Evolutionary conservation across 305 asterid species (phyloP).

Genomic region (Ilex paraguariensis): DNA sequence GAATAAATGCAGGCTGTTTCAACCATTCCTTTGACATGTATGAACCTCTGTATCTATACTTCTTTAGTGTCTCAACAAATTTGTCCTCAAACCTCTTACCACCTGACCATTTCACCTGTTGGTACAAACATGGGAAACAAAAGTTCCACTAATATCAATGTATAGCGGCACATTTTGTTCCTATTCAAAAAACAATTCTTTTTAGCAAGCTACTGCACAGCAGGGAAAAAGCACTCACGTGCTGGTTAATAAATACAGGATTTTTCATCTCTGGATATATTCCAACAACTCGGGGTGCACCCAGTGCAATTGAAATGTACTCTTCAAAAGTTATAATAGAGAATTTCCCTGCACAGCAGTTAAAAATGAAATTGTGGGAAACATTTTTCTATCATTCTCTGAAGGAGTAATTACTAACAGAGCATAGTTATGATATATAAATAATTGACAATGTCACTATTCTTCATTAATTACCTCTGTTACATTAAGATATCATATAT

Average conservation of each 20-base stretch:
- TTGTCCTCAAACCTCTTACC: conserved; percentile 84
- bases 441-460: not conserved
- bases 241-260: conserved; percentile 80
- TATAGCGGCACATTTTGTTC: not conserved
- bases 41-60: conserved; percentile 74
- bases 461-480: not conserved
- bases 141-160: too few relatives aligned
- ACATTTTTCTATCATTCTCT: too few relatives aligned
- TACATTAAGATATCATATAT: not conserved
- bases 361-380: too few relatives aligned
- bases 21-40: conserved; percentile 85
- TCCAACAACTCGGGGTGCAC: conserved; percentile 84
- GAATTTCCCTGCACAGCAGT: conserved; percentile 55
- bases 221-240: conserved; percentile 38
- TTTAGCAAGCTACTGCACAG: conserved; percentile 4
- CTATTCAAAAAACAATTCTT: not conserved
- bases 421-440: too few relatives aligned
- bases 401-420: too few relatives aligned
- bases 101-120: conserved; percentile 83
- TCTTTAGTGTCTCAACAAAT: conserved; percentile 66
- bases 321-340: conserved; percentile 84
- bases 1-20: conserved; percentile 76
- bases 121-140: not conserved
- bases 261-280: conserved; percentile 95
- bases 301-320: conserved; percentile 74